Evolutionary conservation across 495 filamentous ascomycete genomes (phyloP).

Genomic region (Penicilliopsis zonata): DNA sequence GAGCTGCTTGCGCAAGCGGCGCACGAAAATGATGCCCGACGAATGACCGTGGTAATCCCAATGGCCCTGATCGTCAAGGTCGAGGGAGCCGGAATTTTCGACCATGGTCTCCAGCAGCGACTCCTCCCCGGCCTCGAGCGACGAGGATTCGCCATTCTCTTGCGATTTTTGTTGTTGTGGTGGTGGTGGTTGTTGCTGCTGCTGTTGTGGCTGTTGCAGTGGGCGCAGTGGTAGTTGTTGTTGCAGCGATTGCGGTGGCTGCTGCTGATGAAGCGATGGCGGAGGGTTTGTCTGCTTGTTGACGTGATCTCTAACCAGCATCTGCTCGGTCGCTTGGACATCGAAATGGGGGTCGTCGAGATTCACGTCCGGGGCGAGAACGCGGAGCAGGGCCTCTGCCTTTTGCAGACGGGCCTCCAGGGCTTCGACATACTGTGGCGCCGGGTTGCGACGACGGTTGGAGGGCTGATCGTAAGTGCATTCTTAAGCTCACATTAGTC

Average conservation of each 20-base stretch:
- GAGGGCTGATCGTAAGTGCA: conserved; percentile 98
- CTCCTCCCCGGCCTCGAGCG: conserved; percentile 41
- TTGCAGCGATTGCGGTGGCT: conserved; percentile 4
- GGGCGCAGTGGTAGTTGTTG: conserved; percentile 4
- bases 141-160: conserved; percentile 4
- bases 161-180: conserved; percentile 4
- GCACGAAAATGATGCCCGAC: conserved; percentile 78
- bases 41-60: conserved; percentile 95
- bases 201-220: conserved; percentile 5
- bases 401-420: conserved; percentile 75
- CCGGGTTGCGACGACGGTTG: conserved; percentile 86
- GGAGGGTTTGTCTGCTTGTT: conserved; percentile 9
- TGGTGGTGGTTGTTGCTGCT: conserved; percentile 5
- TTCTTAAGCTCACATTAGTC: too few species aligned
- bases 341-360: conserved; percentile 75
- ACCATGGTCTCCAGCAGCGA: conserved; percentile 90
- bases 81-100: conserved; percentile 74
- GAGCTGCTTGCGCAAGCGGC: conserved; percentile 75
- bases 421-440: conserved; percentile 89
- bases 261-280: conserved; percentile 4
- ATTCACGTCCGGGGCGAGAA: conserved; percentile 76
- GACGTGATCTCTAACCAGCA: conserved; percentile 15
- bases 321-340: conserved; percentile 44
- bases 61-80: conserved; percentile 81
- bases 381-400: conserved; percentile 66